Evolutionary conservation across 2,329 filamentous ascomycete species (phyloP), one percentile per base, ranked within the genome.

Genomic region (Cercospora sp.): DNA sequence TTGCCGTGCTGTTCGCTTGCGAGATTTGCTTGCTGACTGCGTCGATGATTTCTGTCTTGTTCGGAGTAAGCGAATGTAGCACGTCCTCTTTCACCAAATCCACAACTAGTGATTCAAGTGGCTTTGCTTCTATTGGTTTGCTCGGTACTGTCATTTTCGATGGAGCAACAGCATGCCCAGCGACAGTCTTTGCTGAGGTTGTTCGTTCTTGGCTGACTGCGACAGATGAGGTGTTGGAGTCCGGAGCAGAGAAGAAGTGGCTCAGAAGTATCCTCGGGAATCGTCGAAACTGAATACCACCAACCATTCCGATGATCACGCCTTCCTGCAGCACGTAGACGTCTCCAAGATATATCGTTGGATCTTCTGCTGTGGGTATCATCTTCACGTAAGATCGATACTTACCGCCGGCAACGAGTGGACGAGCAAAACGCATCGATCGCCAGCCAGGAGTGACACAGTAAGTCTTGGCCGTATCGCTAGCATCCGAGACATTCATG

Each of bases 261-360:
- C 89, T 89, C 68, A 91, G 82, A 23, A 89, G 82, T 72, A 86
- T 86, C 73, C 89, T 88, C 36, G 89, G 88, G 62, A 90, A 89
- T 70, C 86, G 83, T 75, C 87, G 86, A 82, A 90, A 90, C 78
- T 88, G 88, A 71, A 75, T 71, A 10, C 66, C 72, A 10, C 66
- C 66, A 16, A 75, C 68, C 59, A 72, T 65, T 1, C 69, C 74
- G 2, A 73, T 60, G 30, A 75, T 66, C 12, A 45, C 66, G 13
- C 57, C 61, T 10, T 73, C 61, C 13, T 63, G 68, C 33, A 75
- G 45, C 59, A 75, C 70, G 62, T 72, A 74, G 16, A 73, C 71
- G 55, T 74, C 73, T 12, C 73, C 72, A 1, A 70, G 33, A 62
- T 67, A 73, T 13, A 69, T 62, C 0, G 58, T 69, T 5, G 72